A percentile compares a stretch with the other conserved stretches of the same genome.
These are phyloP conservation scores for Phaeosphaeriaceae sp. DNA, from an alignment of 2,329 filamentous ascomycete species.

Conservation along the genomic window DNA sequence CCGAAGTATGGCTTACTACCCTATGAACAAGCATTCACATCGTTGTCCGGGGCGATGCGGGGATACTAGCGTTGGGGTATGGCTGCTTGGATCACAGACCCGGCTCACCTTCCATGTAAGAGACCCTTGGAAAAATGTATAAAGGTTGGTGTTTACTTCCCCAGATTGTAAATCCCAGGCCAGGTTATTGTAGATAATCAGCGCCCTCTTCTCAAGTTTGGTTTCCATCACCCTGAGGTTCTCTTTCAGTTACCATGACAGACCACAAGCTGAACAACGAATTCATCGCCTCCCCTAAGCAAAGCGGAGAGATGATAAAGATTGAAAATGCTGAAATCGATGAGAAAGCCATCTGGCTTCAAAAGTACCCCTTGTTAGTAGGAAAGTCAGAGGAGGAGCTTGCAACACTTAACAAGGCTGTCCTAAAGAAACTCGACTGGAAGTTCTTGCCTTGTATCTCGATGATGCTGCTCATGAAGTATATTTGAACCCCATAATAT, in stretches of 20 bases:
- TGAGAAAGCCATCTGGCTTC: slow-evolving; percentile 4
- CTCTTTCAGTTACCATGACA: background rate
- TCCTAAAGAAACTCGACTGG: slow-evolving; percentile 37
- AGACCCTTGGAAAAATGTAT: too few relatives aligned
- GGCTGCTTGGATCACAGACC: too few relatives aligned
- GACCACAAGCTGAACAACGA: background rate
- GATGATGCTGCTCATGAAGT: slow-evolving; percentile 43
- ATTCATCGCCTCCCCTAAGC: background rate
- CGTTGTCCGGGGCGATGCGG: too few relatives aligned
- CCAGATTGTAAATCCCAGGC: too few relatives aligned
- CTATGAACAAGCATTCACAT: too few relatives aligned
- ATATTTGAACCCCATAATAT: background rate
- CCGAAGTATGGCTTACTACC: too few relatives aligned
- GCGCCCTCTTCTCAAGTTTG: background rate
- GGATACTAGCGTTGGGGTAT: too few relatives aligned
- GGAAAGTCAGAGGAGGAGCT: slow-evolving; percentile 23
- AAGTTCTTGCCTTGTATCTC: slow-evolving; percentile 39
- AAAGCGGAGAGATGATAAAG: slow-evolving; percentile 7
- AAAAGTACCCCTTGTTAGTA: slow-evolving; percentile 7
- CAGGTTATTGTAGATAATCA: background rate
- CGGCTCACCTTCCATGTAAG: too few relatives aligned
- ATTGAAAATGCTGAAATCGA: slow-evolving; percentile 2
- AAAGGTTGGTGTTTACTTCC: too few relatives aligned
- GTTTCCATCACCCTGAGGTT: background rate
- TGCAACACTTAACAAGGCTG: slow-evolving; percentile 28